A percentile compares a stretch with the other conserved stretches of the same genome.
phyloP scores from a whole-genome alignment of 1,284 basidiomycete genomes.

The Naganishia sp. region DNA sequence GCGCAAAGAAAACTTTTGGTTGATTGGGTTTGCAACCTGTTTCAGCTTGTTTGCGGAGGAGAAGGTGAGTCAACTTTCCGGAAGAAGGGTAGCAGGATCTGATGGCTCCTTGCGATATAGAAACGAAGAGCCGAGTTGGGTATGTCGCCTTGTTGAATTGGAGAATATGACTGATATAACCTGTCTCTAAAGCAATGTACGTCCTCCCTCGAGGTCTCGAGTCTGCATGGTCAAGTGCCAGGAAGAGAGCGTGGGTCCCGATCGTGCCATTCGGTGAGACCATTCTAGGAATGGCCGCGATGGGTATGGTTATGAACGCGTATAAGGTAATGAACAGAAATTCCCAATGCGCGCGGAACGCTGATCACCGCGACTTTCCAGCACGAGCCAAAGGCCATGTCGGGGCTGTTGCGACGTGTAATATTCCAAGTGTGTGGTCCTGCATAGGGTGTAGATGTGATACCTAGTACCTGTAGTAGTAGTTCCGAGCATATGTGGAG shows the following conservation, averaged over 20 bases:
- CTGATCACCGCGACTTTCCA: constrained; percentile 58
- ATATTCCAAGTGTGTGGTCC: constrained; percentile 91
- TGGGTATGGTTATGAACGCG: constrained; percentile 88
- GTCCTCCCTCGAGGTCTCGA: constrained; percentile 89
- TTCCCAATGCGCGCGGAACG: constrained; percentile 35
- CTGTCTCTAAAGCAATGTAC: constrained; percentile 70
- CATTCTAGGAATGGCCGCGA: constrained; percentile 69
- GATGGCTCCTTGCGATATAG: constrained; percentile 30
- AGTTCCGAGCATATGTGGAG: too few species aligned
- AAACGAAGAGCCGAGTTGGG: constrained; percentile 53
- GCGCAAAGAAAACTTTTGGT: constrained; percentile 71
- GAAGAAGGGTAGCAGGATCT: neutral
- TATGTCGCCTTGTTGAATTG: constrained; percentile 22
- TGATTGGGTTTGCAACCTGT: constrained; percentile 74
- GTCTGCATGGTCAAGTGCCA: constrained; percentile 77
- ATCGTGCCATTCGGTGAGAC: constrained; percentile 65
- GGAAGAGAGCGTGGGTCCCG: constrained; percentile 75
- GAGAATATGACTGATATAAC: neutral
- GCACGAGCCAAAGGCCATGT: constrained; percentile 85
- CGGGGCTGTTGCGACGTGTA: constrained; percentile 79
- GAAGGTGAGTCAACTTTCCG: constrained; percentile 51
- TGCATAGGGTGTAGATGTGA: neutral
- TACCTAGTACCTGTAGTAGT: too few species aligned
- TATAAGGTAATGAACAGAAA: constrained; percentile 49
- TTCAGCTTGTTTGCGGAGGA: constrained; percentile 85